These are phyloP conservation scores for Fusarium torreyae DNA, from an alignment of 2,329 filamentous ascomycete genomes.

Conservation along the genomic window DNA sequence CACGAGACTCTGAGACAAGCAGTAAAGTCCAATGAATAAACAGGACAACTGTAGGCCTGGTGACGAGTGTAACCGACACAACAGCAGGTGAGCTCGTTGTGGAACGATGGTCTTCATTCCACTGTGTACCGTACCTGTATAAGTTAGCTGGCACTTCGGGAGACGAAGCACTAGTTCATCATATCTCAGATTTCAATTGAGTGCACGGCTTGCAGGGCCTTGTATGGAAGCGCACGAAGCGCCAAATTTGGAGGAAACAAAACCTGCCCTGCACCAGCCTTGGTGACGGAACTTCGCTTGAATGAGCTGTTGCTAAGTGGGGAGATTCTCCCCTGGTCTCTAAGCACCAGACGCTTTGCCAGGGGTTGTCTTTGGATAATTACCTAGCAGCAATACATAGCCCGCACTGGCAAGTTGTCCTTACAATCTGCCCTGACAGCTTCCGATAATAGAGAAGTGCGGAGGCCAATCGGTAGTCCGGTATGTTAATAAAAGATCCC, in stretches of 20 bases:
- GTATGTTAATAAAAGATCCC: conserved; percentile 20
- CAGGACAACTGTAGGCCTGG: background rate
- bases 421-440: background rate
- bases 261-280: conserved; percentile 1
- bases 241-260: conserved; percentile 7
- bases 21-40: conserved; percentile 13
- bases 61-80: conserved; percentile 16
- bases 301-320: conserved; percentile 21
- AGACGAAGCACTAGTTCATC: background rate
- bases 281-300: conserved; percentile 3
- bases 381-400: background rate
- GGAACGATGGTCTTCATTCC: conserved; percentile 7
- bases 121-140: background rate
- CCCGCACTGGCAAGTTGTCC: background rate
- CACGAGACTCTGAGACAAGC: conserved; percentile 37
- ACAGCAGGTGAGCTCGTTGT: conserved; percentile 31
- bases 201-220: conserved; percentile 15
- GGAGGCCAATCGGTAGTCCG: background rate
- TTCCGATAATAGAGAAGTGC: background rate
- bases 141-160: background rate
- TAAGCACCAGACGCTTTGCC: conserved; percentile 4
- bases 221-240: conserved; percentile 4
- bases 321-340: conserved; percentile 3
- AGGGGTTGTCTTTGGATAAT: conserved; percentile 2
- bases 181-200: conserved; percentile 7